Evolutionary conservation across 106 monocot genomes (phyloP).

Genomic region (Phalaenopsis aphrodite): DNA sequence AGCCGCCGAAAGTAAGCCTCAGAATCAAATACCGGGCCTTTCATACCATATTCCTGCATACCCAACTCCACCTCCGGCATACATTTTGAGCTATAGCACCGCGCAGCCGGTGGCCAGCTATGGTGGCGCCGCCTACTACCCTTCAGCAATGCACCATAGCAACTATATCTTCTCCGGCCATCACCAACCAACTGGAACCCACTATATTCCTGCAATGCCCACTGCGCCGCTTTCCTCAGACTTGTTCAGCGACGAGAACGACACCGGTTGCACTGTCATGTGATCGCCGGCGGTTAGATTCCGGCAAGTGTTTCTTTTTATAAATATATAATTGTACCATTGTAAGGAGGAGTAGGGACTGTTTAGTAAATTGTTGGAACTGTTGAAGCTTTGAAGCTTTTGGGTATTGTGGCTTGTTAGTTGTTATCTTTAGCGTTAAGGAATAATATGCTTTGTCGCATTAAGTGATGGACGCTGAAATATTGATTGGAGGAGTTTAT

Average conservation of each 20-base stretch:
- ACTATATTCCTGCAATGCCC: conserved; percentile 12
- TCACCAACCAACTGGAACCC: not conserved
- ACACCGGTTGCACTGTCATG: conserved; percentile 29
- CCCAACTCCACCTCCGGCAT: conserved; percentile 15
- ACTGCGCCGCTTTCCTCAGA: conserved; percentile 10
- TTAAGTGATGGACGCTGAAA: not conserved
- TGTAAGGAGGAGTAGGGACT: too few relatives aligned
- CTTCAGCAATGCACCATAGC: conserved; percentile 9
- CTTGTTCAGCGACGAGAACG: conserved; percentile 33
- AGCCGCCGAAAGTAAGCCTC: not conserved
- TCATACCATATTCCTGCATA: conserved; percentile 9
- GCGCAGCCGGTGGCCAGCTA: conserved; percentile 4
- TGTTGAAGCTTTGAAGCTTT: not conserved
- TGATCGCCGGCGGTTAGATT: conserved; percentile 4
- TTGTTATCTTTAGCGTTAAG: not conserved
- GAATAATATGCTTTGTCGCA: not conserved
- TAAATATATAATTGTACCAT: too few relatives aligned
- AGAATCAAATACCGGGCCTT: not conserved
- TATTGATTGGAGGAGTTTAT: not conserved
- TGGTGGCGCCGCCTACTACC: not conserved
- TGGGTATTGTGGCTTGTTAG: not conserved
- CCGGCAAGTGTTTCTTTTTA: not conserved
- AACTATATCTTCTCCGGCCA: conserved; percentile 8
- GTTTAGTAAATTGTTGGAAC: too few relatives aligned
- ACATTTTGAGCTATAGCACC: conserved; percentile 14